These are phyloP conservation scores for Pythium rhizo-oryzae DNA, from an alignment of 352 stramenopile species.

Conservation along the genomic window DNA sequence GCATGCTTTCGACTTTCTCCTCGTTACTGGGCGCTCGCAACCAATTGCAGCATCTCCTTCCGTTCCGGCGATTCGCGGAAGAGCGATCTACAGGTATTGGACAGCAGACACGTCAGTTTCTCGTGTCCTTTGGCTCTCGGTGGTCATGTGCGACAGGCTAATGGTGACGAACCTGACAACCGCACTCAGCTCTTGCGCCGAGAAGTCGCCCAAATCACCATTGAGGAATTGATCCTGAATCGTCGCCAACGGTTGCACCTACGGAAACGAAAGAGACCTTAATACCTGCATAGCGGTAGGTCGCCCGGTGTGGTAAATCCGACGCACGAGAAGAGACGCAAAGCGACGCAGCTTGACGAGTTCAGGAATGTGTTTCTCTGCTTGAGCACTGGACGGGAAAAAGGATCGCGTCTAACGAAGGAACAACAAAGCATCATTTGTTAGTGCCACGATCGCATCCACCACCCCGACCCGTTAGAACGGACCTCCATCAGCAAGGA, in stretches of 20 bases:
- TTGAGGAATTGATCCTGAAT: constrained; percentile 58
- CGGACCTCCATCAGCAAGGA: constrained; percentile 31
- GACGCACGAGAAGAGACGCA: constrained; percentile 49
- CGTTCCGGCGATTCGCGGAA: constrained; percentile 66
- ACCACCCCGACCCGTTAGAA: neutral
- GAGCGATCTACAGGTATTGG: constrained; percentile 49
- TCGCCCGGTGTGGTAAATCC: neutral
- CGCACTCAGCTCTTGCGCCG: constrained; percentile 42
- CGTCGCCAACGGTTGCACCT: constrained; percentile 65
- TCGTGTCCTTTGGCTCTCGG: neutral
- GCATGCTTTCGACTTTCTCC: no score
- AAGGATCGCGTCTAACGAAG: constrained; percentile 28
- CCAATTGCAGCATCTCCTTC: constrained; percentile 41
- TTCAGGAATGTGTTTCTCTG: constrained; percentile 50
- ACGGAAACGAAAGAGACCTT: neutral
- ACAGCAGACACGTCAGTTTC: neutral
- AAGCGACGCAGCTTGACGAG: constrained; percentile 59
- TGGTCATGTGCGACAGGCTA: neutral
- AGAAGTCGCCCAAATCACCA: constrained; percentile 46
- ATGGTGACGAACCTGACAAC: constrained; percentile 45
- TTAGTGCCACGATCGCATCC: no score
- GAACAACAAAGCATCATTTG: no score
- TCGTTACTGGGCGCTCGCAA: neutral
- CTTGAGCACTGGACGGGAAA: constrained; percentile 56
- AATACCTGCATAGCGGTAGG: no score